Base-by-base conservation (phyloP, 495 filamentous ascomycete species). In the Penicillium bovifimosum region DNA sequence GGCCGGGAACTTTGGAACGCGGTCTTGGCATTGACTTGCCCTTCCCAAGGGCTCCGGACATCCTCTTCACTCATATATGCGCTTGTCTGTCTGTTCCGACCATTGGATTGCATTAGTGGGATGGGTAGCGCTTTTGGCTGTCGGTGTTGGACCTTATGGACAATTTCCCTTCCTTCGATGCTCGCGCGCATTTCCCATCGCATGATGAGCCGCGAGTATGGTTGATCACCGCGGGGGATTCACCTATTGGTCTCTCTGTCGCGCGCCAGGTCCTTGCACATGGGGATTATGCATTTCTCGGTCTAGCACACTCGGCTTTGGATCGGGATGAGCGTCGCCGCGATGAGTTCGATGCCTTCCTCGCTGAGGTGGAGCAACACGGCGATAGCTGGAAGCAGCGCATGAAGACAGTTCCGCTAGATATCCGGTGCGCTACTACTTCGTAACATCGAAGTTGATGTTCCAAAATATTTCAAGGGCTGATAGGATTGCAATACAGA, bases 201-300 rank as follows among this genome's bases (percentile, higher is more conserved):
- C 80, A 83, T 66, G 68, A 73, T 64, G 73, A 74, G 34, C 80
- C 81, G 20, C 78, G 82, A 51, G 86, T 89, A 66, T 97, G 93
- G 91, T 85, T 96, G 62, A 76, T 97, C 51, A 95, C 91, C 24
- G 85, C 87, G 41, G 85, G 86, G 16, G 76, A 88, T 55, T 87
- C 87, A 44, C 90, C 91, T n/a, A 80, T 95, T 60, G 84, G 82
- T 41, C 80, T 85, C 41, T 76, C 78, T 33, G 76, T 92, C 55
- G 82, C 87, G 41, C 80, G 86, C 40, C 82, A 88, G 60, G 74
- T 89, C 43, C 84, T 96, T 36, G 81, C 78, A 17, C 90, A 96
- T 70, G 90, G 93, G 38, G 93, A 96, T 66, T 87, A 80, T 62
- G 86, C 91, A 17, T 82, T 90, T 14, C 84, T 88, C 24, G 90